Base-by-base conservation (phyloP, 176 grass and related monocot species). In the Rhipidocladum racemiflorum region DNA sequence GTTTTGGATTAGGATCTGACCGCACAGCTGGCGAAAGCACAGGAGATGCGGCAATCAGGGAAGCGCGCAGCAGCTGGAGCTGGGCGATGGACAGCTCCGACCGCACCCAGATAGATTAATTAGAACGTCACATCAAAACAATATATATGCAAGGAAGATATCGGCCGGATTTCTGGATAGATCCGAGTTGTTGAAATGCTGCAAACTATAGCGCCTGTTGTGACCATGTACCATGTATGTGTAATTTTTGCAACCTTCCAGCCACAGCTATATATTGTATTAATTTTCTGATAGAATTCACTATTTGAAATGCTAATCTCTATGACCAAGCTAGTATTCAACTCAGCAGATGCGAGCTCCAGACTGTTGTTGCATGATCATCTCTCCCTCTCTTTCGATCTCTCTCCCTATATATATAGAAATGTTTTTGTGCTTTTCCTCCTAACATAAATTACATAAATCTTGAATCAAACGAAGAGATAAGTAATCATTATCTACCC, bases 11-110 rank as follows among this genome's bases (percentile, higher is more conserved):
- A 90, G 88, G 83, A 90, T 27, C 46, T 90, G 65, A 86, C 88
- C 0, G 73, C 78, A 0, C 83, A 83, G 73, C 73, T 90, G 28
- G 88, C 88, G n/a, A 86, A 73, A 72, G 78, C 88, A 20, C 83
- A 90, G 78, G 84, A 32, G 78, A 86, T 82, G 83, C 65, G 79
- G 48, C 88, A 77, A 12, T 89, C 77, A 0, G 87, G 83, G 35
- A 77, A 82, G 72, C 88, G 79, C 9, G 46, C 83, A 0, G 78
- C 77, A 1, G 88, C 83, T 43, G 88, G 88, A 43, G 88, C 88
- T 51, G 88, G 88, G 28, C 79, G 88, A 78, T 90, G 88, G 88
- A 66, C 83, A 48, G 63, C 88, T 49, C 83, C 77, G 6, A 50
- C 77, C 2, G 72, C 72, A 6, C 88, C 65, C 0, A 85, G 72